Conservation (phyloP, 2,329 filamentous ascomycete species). For the Dothiorella sarmentorum region DNA sequence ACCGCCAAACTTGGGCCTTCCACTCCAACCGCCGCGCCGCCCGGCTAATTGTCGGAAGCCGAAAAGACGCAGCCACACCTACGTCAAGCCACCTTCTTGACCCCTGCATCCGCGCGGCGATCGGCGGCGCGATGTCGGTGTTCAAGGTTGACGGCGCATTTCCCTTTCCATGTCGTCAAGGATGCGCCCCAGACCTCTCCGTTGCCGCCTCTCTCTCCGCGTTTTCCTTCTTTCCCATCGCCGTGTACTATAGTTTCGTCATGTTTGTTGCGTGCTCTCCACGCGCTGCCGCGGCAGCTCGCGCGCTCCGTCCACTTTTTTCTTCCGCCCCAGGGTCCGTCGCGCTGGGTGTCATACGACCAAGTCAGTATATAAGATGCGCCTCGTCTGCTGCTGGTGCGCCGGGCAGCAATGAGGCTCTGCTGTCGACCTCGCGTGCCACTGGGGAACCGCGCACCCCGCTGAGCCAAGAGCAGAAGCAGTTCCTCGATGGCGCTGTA, state of each 20-base stretch:
- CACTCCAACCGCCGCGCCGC: neutral
- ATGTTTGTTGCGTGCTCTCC: neutral
- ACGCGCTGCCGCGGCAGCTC: neutral
- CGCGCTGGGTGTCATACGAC: slow-evolving; percentile 2
- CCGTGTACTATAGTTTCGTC: neutral
- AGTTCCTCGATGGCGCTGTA: slow-evolving; percentile 38
- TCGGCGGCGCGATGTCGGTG: slow-evolving; percentile 16
- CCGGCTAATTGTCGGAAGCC: neutral
- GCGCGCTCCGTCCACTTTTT: slow-evolving; percentile 3
- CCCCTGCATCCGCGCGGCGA: neutral
- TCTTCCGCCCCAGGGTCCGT: neutral
- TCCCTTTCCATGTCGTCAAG: slow-evolving; percentile 1
- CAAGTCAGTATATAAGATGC: neutral
- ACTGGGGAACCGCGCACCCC: slow-evolving; percentile 16
- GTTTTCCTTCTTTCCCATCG: neutral
- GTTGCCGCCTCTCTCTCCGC: neutral
- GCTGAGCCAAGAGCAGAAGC: slow-evolving; percentile 31
- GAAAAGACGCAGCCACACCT: neutral
- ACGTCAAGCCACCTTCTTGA: neutral
- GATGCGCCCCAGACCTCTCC: neutral
- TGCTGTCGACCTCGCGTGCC: neutral
- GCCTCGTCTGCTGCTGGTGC: neutral
- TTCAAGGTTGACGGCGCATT: neutral
- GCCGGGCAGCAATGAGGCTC: neutral
- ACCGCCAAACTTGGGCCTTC: slow-evolving; percentile 8